Base-by-base conservation (phyloP, 208 protist species). In the Tritrichomonas foetus region DNA sequence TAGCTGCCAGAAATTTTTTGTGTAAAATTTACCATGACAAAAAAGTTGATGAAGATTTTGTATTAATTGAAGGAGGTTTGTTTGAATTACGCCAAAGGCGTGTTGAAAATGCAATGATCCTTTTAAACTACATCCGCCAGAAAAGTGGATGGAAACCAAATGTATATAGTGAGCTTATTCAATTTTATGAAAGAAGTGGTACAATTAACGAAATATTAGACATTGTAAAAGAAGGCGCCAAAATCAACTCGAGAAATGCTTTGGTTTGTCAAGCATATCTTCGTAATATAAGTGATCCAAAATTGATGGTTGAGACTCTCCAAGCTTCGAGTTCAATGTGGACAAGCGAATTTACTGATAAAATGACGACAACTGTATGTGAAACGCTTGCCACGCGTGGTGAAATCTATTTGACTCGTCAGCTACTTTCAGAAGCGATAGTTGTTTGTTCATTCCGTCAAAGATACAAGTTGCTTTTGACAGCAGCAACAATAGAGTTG, bases 1-100 rank as follows among this genome's bases (percentile, higher is more conserved):
- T 25, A 69, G 11, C 8, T 8, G 64, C 64, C 3, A 16, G 64
- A 16, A 16, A 30, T 5, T 5, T 69, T 69, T 69, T 69, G n/a
- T 8, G 16, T 8, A 8, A n/a, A n/a, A 69, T 69, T 30, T 69
- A 69, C 25, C 25, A 5, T n/a, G 27, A 69, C 53, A 22, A 22
- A 22, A 61, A 61, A 61, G 11, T 22, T 5, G 27, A 25, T 20
- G 0, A 22, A 5, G 78, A 25, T 2, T 53, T 47, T 22, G 14
- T 47, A 22, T 3, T 89, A 33, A 8, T 57, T 16, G 78, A 89
- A 57, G 78, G 78, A 2, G 44, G 53, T 11, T 57, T 89, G 3
- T 89, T 89, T 50, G 78, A 89, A 89, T 39, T 89, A 33, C 25
- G 78, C 53, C 78, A 89, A n/a, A 47, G 78, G 9, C 47, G 57